Evolutionary conservation across 78 protist genomes (phyloP), one percentile per base, ranked within the genome.

Genomic region (Dictyostelium firmibasis): DNA sequence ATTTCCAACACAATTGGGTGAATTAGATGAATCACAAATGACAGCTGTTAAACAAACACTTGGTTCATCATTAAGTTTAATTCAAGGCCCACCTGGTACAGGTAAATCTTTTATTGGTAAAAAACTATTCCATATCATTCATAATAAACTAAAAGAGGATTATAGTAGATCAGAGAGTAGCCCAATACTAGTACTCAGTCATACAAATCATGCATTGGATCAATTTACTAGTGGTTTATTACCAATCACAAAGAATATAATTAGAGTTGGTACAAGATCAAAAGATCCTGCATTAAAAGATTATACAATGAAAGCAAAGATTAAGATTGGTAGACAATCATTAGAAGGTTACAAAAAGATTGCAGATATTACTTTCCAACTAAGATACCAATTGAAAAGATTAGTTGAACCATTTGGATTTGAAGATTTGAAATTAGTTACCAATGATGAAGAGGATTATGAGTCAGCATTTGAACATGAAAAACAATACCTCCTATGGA

Each of bases 191-290:
- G 38, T 67, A 16, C 25, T 97, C 14, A 83, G 97, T 83, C 91
- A 91, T 70, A 98, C 99, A 38, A 98, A 98, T 91, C 99, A 98
- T 86, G 98, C 99, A 3, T 84, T 98, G 29, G 99, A 98, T 92
- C 98, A 96, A 64, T 98, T 98, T 74, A 64, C 98, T 2, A 94
- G 93, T 47, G 82, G 38, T 13, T 8, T 97, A 47, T 10, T 76
- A 13, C n/a, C 41, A 33, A 33, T 41, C 23, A 92, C 82, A 4
- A 57, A 57, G 10, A 83, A 77, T 18, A 25, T 57, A 0, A 53
- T 92, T 43, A 33, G 91, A 43, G 29, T 84, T 62, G 96, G 91
- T n/a, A 25, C 84, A 23, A 38, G 94, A 31, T 76, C 85, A 41
- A 78, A 50, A 50, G 94, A 89, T 9, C 43, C 64, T 31, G 81